A percentile compares a stretch with the other conserved stretches of the same genome.
Evolutionary conservation across 306 rosid species (phyloP).

Genomic region (Coriaria nepalensis): DNA sequence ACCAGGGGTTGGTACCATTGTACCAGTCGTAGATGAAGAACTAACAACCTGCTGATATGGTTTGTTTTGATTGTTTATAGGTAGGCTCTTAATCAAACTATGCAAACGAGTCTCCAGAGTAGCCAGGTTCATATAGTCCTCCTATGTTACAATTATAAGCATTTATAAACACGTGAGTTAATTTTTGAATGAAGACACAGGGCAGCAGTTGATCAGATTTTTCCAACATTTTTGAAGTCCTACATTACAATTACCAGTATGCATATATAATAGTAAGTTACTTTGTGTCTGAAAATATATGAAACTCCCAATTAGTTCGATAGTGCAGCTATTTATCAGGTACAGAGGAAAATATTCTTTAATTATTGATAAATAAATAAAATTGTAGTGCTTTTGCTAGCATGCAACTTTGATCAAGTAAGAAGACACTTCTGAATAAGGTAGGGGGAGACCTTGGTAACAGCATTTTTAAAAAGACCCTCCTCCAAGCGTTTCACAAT

Average conservation of each 20-base stretch:
- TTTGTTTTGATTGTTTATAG: conserved; percentile 37
- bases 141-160: conserved; percentile 46
- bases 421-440: neutral
- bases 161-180: no score
- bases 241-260: no score
- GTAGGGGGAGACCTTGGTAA: conserved; percentile 43
- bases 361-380: no score
- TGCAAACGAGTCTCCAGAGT: conserved; percentile 69
- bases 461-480: conserved; percentile 49
- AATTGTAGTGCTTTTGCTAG: no score
- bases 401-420: no score
- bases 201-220: conserved; percentile 15
- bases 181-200: neutral
- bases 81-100: conserved; percentile 21
- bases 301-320: no score
- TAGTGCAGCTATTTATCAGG: no score
- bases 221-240: neutral
- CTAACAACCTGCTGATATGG: conserved; percentile 52
- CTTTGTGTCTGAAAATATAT: no score
- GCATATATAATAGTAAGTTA: no score
- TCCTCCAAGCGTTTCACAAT: conserved; percentile 77
- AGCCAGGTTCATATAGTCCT: conserved; percentile 73
- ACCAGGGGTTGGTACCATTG: conserved; percentile 97
- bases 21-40: conserved; percentile 49
- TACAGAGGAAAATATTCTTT: no score